Evolutionary conservation across 495 filamentous ascomycete species (phyloP), one percentile per base, ranked within the genome.

Genomic region (Oidiodendron maius): DNA sequence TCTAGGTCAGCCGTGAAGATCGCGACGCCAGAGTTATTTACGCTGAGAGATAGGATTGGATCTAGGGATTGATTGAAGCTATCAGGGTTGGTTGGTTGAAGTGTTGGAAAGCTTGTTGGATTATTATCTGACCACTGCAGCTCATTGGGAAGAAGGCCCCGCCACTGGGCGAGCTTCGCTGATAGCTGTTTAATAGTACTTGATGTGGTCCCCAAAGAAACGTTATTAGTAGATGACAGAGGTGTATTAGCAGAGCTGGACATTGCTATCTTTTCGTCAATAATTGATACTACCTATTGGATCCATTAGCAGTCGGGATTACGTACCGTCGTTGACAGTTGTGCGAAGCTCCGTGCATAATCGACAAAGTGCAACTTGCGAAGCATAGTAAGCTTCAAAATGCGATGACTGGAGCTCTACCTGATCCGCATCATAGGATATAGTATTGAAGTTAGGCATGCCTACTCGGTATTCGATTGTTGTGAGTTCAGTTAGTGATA

Each of bases 311-410:
- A 25, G 12, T 25, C 8, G 44, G 35, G 17, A 21, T 9, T 11
- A 45, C 65, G 55, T 64, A 74, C 76, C 63, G 48, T 75, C 70
- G 40, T 66, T 71, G 26, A 82, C 59, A 10, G 58, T 66, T 17
- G 61, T 57, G 46, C 80, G 71, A 28, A 80, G 71, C 18, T 71
- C 63, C 11, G 71, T 65, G 12, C 71, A 67, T 2, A 80, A 57
- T 3, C 71, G 63, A n/a, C 76, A 66, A 24, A 82, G 65, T 4
- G 76, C 75, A 45, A 81, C 72, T 51, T 80, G 76, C 0, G 78
- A 77, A 3, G 74, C 68, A 55, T 78, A 79, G 40, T 79, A 70
- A 46, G 76, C 71, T 44, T 75, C 71, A 44, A 74, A 76, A 45
- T 77, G 74, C 5, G 64, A 68, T 18, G 68, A 61, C 42, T 75